Base-by-base conservation (phyloP, 83 land plant genomes). In the Thuja plicata region DNA sequence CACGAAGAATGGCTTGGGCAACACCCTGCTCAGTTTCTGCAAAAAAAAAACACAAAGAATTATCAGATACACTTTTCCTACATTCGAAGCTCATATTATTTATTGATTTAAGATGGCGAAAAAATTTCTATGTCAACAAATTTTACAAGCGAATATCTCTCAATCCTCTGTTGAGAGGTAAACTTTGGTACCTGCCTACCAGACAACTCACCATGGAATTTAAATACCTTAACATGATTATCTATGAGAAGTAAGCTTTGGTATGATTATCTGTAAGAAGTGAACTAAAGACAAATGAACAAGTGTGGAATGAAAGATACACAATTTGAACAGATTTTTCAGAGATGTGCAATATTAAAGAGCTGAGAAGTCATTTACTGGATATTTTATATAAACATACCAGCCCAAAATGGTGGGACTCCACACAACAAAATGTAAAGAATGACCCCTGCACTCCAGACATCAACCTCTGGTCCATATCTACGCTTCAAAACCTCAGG, bases 21-120 rank as follows among this genome's bases (percentile, higher is more conserved):
- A 95, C 95, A 46, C 96, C 96, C 60, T 94, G 95, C 88, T 95
- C 96, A 21, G 93, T 94, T 90, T 95, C 96, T 95, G 90, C 32
- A 87, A 55, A 89, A 21, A 81, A 57, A 35, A 17, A 2, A 37
- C 57, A 37, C 57, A 82, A 21, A 17, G n/a, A 80, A 70, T 88
- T 37, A 24, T 32, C 5, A 57, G 21, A 71, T 73, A 43, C 17
- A 89, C 46, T 11, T 12, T 40, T 17, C 38, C 32, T 48, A 3
- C 35, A 15, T 30, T 32, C 24, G 7, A 85, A 45, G 35, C 46
- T 50, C 54, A 52, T 86, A 6, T 38, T n/a, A 32, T 87, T 37
- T 12, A 86, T 73, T n/a, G 8, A 73, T 30, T 54, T 24, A 32
- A 62, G 32, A 41, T 83, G 15, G 15, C 10, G 86, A 34, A 21